Conservation (phyloP, 345 rosid genomes). For the Lepidium africanum region DNA sequence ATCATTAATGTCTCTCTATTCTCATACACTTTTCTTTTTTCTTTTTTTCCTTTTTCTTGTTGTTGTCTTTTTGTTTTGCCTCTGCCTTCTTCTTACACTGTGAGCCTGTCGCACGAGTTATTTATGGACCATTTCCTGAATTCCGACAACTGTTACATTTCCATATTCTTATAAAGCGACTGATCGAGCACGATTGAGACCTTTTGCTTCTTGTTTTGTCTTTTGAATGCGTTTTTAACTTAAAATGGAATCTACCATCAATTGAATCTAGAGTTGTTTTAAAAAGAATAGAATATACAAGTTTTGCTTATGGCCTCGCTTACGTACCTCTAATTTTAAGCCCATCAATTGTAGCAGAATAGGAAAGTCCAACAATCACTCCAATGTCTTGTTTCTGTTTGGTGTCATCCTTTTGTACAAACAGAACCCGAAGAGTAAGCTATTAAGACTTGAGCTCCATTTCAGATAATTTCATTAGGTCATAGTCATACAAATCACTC, state of each 20-base stretch:
- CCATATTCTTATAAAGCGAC: conserved; percentile 14
- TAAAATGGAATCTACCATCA: background rate
- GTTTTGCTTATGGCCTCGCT: background rate
- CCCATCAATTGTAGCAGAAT: background rate
- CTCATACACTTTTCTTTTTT: conserved; percentile 15
- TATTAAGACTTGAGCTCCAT: background rate
- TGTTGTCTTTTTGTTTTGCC: background rate
- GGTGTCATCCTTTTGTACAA: background rate
- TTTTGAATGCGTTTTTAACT: background rate
- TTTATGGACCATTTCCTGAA: conserved; percentile 14
- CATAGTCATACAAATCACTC: background rate
- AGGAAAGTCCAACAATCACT: background rate
- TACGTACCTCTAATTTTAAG: background rate
- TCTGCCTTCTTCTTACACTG: background rate
- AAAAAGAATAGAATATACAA: too few species aligned
- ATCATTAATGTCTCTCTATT: conserved; percentile 16
- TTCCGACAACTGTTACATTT: conserved; percentile 19
- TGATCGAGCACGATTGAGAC: conserved; percentile 8
- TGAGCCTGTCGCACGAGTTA: conserved; percentile 14
- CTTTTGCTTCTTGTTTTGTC: background rate
- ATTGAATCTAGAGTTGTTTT: background rate
- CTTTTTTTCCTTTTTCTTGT: background rate
- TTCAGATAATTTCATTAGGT: background rate
- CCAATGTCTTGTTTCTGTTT: background rate
- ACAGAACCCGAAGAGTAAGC: background rate